Evolutionary conservation across 1,284 basidiomycete species (phyloP), one percentile per base, ranked within the genome.

Genomic region (Rhodotorula sp.): DNA sequence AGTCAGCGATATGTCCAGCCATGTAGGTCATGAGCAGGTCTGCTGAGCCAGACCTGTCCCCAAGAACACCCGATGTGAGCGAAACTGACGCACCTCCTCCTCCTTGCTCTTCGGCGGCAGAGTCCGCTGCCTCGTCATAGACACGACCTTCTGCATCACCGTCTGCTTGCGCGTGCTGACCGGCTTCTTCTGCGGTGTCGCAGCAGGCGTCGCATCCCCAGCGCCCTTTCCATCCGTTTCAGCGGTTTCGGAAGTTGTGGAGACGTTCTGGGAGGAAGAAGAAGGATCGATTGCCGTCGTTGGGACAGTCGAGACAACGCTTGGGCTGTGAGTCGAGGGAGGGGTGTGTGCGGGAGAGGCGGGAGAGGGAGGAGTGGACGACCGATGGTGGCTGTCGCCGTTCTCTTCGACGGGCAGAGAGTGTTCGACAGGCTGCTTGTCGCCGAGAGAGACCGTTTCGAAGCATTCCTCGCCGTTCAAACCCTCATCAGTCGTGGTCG

Each of bases 101-200:
- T 76, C 66, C 13, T 66, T 62, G 1, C 54, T 36, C 44, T 79
- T 79, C 0, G 78, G 78, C 8, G 78, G 78, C 30, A 79, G 54
- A 46, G 78, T 70, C 13, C 72, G 68, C 47, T 71, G 78, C 22
- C 78, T 59, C 10, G 78, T 79, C 46, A 75, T 69, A 9, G 72
- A 74, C 1, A 79, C 64, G 22, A 77, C 68, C 64, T 75, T 72
- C 59, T 77, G 71, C 62, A 79, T 66, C 15, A 72, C 39, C 2
- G 73, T 74, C n/a, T 57, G 54, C 39, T 44, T 44, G 57, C 57
- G 44, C 22, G 58, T 34, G 22, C 27, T 59, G 29, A 52, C 27
- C 19, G 27, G 29, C 44, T 63, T 56, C 53, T 68, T 72, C 19
- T 58, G 63, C n/a, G 66, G 39, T 44, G 60, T 34, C 27, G 59